Percentiles rank a stretch among this genome's conserved stretches.
phyloP scores from a whole-genome alignment of 345 rosid genomes.

The Adansonia digitata region DNA sequence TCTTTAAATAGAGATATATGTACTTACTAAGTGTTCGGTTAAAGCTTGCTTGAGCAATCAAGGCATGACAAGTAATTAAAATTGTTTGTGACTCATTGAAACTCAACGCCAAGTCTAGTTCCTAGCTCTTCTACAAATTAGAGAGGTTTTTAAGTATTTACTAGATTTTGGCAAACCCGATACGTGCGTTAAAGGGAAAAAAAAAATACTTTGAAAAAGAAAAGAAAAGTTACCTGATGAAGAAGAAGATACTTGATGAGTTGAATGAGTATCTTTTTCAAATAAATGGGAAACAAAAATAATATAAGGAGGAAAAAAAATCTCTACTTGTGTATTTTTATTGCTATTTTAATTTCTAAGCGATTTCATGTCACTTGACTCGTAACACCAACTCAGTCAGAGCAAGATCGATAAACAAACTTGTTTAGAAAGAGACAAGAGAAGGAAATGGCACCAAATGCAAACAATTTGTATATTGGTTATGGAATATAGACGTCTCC shows the following conservation, averaged over 20 bases:
- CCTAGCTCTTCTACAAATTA: not conserved
- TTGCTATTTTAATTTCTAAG: not conserved
- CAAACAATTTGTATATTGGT: not conserved
- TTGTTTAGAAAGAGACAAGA: not conserved
- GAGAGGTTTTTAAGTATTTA: not conserved
- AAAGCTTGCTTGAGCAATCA: not conserved
- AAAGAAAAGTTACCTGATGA: not conserved
- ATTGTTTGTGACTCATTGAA: not conserved
- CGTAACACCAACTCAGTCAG: not conserved
- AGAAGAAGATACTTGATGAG: not conserved
- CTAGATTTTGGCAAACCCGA: not conserved
- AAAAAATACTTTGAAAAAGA: not conserved
- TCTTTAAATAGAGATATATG: not conserved
- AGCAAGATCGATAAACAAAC: not conserved
- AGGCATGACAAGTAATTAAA: not conserved
- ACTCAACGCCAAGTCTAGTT: not conserved
- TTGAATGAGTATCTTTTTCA: not conserved
- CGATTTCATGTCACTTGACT: not conserved
- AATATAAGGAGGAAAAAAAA: not conserved
- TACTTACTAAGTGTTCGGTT: not conserved
- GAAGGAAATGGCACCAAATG: not conserved
- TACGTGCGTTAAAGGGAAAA: not conserved
- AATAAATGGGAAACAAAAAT: not conserved
- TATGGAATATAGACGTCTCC: not conserved
- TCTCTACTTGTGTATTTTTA: not conserved